Conservation (phyloP, 768 basidiomycete genomes). For the Leccinum disarticulatum region DNA sequence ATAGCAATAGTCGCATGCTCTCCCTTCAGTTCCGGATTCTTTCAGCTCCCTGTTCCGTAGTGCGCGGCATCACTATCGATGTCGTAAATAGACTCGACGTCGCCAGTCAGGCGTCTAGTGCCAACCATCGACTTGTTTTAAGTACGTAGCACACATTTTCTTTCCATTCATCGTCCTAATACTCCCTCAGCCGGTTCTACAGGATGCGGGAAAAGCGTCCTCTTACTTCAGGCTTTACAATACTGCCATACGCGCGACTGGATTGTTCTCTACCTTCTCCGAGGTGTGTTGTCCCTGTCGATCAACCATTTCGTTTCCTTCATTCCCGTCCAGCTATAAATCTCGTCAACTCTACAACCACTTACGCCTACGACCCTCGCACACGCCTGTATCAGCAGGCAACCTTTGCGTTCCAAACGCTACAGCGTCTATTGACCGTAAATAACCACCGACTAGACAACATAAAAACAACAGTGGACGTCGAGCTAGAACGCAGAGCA, state of each 20-base stretch:
- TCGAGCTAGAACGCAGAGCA: conserved; percentile 48
- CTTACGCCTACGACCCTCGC: conserved; percentile 71
- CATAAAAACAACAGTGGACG: conserved; percentile 41
- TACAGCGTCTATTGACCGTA: conserved; percentile 59
- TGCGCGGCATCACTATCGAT: conserved; percentile 65
- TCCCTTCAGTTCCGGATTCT: conserved; percentile 61
- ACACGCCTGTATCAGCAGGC: conserved; percentile 80
- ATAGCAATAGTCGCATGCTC: neutral
- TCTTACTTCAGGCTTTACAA: conserved; percentile 74
- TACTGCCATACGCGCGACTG: conserved; percentile 65
- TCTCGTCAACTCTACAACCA: conserved; percentile 73
- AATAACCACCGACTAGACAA: conserved; percentile 48
- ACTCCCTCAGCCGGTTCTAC: conserved; percentile 57
- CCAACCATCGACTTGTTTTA: conserved; percentile 55
- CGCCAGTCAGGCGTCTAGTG: conserved; percentile 50
- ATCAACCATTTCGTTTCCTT: neutral
- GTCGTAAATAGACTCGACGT: conserved; percentile 51
- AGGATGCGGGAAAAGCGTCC: conserved; percentile 81
- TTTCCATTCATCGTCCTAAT: conserved; percentile 1
- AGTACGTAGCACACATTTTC: conserved; percentile 45
- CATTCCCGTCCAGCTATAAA: conserved; percentile 40
- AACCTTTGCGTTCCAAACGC: conserved; percentile 56
- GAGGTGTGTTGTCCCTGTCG: conserved; percentile 46
- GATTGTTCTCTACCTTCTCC: conserved; percentile 84
- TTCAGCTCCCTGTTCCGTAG: conserved; percentile 67